phyloP scores from a whole-genome alignment of 306 rosid species.

The Malus sylvestris region DNA sequence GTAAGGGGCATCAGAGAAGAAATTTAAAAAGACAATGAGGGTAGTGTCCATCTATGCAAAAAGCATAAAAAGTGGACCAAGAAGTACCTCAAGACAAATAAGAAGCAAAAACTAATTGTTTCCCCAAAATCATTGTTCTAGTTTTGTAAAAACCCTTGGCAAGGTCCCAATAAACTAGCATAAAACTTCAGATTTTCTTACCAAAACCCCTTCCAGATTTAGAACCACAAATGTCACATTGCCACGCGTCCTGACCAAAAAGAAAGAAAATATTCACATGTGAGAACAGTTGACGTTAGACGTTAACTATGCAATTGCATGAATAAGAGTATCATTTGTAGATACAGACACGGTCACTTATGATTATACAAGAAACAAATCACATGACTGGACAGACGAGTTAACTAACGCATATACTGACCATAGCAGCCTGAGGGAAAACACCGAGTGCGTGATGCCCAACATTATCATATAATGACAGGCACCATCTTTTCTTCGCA shows the following conservation, averaged over 20 bases:
- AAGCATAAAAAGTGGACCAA: background rate
- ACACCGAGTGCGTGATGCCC: constrained; percentile 92
- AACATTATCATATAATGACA: constrained; percentile 76
- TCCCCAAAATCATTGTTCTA: background rate
- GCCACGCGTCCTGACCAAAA: constrained; percentile 83
- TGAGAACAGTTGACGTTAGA: background rate
- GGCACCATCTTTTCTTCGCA: constrained; percentile 94
- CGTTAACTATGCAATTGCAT: background rate
- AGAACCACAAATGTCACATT: constrained; percentile 82
- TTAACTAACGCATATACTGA: constrained; percentile 21
- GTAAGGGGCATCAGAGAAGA: background rate
- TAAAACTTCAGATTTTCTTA: constrained; percentile 23
- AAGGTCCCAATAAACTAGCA: no score
- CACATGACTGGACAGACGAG: background rate
- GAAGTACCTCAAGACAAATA: background rate
- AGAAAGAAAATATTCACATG: background rate
- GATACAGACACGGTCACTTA: background rate
- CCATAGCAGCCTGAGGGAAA: constrained; percentile 92
- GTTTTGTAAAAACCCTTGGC: background rate
- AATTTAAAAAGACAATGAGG: background rate
- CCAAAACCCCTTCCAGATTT: constrained; percentile 99
- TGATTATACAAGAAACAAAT: background rate
- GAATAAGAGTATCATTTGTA: background rate
- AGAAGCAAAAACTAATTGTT: background rate
- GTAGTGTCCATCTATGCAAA: background rate